Base-by-base conservation (phyloP, 2,329 filamentous ascomycete species). In the Aspergillus melleus region DNA sequence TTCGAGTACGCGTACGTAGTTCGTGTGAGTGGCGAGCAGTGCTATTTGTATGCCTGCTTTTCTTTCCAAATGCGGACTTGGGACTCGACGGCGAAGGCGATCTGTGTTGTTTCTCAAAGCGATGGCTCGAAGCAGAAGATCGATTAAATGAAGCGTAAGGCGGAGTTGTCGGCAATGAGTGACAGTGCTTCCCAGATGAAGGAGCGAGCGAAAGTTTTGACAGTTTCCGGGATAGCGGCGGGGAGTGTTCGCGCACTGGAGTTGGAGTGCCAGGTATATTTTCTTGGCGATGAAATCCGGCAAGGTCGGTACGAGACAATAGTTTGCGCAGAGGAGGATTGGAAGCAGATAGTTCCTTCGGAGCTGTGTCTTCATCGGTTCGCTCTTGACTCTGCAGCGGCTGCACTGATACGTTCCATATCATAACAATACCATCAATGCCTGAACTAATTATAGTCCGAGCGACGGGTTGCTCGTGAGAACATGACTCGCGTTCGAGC, bases 241-340 rank as follows among this genome's bases (percentile, higher is more conserved):
- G 78, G 16, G 79, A 81, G 39, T 74, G 68, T 47, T 77, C 78
- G n/a, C 80, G 77, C 6, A 77, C 76, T 5, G 75, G 76, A 5
- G 77, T 77, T 14, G 78, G 74, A 4, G 76, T 79, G 16, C 73
- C 71, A n/a, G 74, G 67, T 4, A 80, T 76, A 22, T 74, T 75
- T n/a, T 80, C 78, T 19, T 80, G 78, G 55, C 81, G 78, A 63
- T 84, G 82, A 55, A 96, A 93, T 61, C 93, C 91, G 9, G 92
- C 90, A 46, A 98, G 80, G 69, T 98, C 94, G 0, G 90, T 88
- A 67, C 90, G 92, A 1, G 93, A 96, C 32, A 98, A 81, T 9
- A 99, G 90, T 57, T 91, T 90, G 55, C 95, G 85, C 36, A 98
- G 78, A 4, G 94, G 93, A 39, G 89, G 90, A 30, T 88, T 87